Conservation (phyloP, 208 protist genomes). For the Naegleria fowleri region DNA sequence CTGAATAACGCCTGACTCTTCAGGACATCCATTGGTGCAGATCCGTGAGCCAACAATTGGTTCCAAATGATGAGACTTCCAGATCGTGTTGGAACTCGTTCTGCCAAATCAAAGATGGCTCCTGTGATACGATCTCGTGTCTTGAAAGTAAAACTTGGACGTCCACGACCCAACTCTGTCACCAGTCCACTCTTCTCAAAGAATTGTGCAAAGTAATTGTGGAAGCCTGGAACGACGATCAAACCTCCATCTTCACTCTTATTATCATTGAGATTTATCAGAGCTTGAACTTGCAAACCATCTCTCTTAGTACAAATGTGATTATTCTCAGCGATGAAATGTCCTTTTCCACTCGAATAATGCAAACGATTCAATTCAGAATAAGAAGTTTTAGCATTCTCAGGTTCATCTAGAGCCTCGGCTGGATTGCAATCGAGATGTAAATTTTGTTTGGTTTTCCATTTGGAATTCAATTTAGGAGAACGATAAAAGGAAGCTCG, state of each 20-base stretch:
- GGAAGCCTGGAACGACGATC: background rate
- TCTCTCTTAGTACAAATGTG: background rate
- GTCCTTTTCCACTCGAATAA: background rate
- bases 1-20: background rate
- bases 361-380: background rate
- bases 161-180: background rate
- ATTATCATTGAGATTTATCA: conserved; percentile 7
- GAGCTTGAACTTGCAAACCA: background rate
- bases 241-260: conserved; percentile 22
- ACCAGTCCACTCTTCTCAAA: background rate
- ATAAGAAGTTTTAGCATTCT: background rate
- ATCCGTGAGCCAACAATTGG: background rate
- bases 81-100: background rate
- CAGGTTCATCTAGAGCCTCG: background rate
- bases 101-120: background rate
- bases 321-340: conserved; percentile 11
- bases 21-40: background rate
- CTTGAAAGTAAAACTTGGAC: background rate
- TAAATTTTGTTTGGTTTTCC: background rate
- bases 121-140: background rate
- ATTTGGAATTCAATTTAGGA: background rate
- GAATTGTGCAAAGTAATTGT: background rate
- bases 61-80: background rate
- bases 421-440: conserved; percentile 20
- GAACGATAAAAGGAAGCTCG: background rate